Percentiles rank a stretch among this genome's conserved stretches.
phyloP scores from a whole-genome alignment of 2,329 filamentous ascomycete species.

The Erysiphe neolycopersici region DNA sequence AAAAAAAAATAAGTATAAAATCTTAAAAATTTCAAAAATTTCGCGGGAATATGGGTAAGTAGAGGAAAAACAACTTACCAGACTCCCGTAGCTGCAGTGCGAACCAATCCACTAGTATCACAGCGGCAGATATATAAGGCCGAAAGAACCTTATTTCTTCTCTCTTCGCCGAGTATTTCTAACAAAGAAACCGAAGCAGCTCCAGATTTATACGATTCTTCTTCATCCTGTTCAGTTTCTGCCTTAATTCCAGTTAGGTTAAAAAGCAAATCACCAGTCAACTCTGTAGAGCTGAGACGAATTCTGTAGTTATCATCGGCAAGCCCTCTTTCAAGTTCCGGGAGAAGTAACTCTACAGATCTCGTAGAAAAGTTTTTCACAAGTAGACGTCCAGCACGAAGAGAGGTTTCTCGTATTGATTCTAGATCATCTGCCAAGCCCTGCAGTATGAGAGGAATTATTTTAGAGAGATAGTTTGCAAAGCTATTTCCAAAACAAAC shows the following conservation, averaged over 20 bases:
- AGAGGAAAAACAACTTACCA: conserved; percentile 24
- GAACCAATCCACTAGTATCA: conserved; percentile 80
- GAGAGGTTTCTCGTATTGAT: conserved; percentile 85
- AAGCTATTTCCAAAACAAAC: conserved; percentile 99
- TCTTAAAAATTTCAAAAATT: background rate
- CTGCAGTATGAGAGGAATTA: conserved; percentile 83
- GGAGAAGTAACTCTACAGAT: conserved; percentile 77
- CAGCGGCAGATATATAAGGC: conserved; percentile 91
- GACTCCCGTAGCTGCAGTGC: conserved; percentile 67
- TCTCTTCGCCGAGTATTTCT: conserved; percentile 83
- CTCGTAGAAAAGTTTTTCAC: conserved; percentile 97
- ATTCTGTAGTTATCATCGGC: conserved; percentile 97
- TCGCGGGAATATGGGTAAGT: background rate
- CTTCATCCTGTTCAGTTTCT: conserved; percentile 52
- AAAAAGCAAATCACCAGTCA: conserved; percentile 90
- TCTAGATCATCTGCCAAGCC: conserved; percentile 91
- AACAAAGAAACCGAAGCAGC: conserved; percentile 50
- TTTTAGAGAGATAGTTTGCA: conserved; percentile 77
- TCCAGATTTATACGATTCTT: conserved; percentile 64
- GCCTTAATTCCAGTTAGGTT: conserved; percentile 86
- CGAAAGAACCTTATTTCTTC: conserved; percentile 91
- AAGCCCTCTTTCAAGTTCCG: conserved; percentile 82
- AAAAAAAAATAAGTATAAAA: background rate
- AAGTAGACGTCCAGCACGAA: conserved; percentile 73
- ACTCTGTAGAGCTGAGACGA: conserved; percentile 88